phyloP scores from a whole-genome alignment of 169 alveolate genomes.

The Eimeria necatrix region DNA sequence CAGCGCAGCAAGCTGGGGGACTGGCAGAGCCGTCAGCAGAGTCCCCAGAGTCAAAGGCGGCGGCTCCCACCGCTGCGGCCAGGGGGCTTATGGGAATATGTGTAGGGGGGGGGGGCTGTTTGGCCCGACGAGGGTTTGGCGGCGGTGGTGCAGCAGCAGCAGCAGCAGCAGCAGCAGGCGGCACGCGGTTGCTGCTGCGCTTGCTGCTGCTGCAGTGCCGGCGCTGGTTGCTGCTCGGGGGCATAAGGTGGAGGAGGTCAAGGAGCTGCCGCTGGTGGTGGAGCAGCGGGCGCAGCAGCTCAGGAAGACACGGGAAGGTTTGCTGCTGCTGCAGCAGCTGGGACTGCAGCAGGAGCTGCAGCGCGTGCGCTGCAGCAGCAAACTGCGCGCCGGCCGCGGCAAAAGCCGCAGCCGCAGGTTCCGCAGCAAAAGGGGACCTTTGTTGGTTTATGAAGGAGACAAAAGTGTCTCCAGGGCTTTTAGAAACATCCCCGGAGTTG shows the following conservation, averaged over 20 bases:
- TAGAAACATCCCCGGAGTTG: slow-evolving; percentile 98
- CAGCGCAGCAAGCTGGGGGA: slow-evolving; percentile 98
- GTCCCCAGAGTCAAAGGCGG: slow-evolving; percentile 99
- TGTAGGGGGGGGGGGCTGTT: slow-evolving; percentile 99
- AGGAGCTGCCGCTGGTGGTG: slow-evolving; percentile 98
- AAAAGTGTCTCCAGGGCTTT: slow-evolving; percentile 97
- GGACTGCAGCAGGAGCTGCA: slow-evolving; percentile 73
- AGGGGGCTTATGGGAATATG: slow-evolving; percentile 99
- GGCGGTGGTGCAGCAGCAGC: slow-evolving; percentile 98
- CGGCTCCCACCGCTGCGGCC: slow-evolving; percentile 99
- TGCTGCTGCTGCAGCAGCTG: slow-evolving; percentile 86
- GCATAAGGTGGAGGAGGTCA: slow-evolving; percentile 96
- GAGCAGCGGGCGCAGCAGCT: slow-evolving; percentile 89
- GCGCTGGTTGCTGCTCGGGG: slow-evolving; percentile 99
- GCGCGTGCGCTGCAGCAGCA: slow-evolving; percentile 84
- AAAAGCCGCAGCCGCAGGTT: slow-evolving; percentile 97
- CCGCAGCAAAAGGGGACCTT: slow-evolving; percentile 97
- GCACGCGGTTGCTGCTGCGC: slow-evolving; percentile 98
- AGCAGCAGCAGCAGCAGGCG: slow-evolving; percentile 97
- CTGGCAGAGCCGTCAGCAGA: slow-evolving; percentile 97
- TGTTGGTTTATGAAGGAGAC: slow-evolving; percentile 96
- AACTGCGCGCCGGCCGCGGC: slow-evolving; percentile 97
- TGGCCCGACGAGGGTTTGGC: slow-evolving; percentile 98
- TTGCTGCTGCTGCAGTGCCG: slow-evolving; percentile 98
- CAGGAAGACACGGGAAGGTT: slow-evolving; percentile 95